Base-by-base conservation (phyloP, 106 monocot genomes). In the Allium fistulosum region DNA sequence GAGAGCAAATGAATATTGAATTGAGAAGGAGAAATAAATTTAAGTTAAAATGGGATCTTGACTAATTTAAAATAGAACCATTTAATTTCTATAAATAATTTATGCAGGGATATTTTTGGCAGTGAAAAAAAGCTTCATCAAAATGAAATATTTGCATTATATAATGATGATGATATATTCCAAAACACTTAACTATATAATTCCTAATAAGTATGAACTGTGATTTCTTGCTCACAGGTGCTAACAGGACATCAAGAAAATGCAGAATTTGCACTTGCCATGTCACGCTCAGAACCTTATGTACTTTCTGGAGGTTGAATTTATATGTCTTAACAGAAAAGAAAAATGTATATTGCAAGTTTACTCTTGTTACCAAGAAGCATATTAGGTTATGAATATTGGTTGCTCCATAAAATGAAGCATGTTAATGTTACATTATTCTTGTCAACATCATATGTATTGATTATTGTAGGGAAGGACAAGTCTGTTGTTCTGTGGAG, bases 191-290 rank as follows among this genome's bases (percentile, higher is more conserved):
- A 37, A 37, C 37, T 37, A 37, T 37, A 37, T 37, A 37, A 37
- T 37, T 37, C 37, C 4, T 2, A 37, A 5, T 37, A 37, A 37
- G 37, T 37, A 37, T 37, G 37, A 37, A 37, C 2, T 37, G 37
- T 37, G 37, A 37, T 37, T 37, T 2, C 22, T 14, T 51, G 26
- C 10, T 53, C 53, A 27, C 74, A 94, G 94, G 82, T 85, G 69
- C 75, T 94, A 75, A 90, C 84, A 58, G 90, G 94, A 9, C 94
- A 94, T 77, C 60, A 80, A 71, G 82, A 94, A 69, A 87, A 87
- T 87, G 90, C 87, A 52, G 94, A 94, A 61, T 94, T 85, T 79
- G 94, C 94, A 50, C 90, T 94, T 61, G 90, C 90, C 12, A 87
- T 90, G 90, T 84, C 80, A 60, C 94, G 80, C 11, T 59, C 84